Conservation (phyloP, 805 yeast species). For the Candida ovalis region DNA sequence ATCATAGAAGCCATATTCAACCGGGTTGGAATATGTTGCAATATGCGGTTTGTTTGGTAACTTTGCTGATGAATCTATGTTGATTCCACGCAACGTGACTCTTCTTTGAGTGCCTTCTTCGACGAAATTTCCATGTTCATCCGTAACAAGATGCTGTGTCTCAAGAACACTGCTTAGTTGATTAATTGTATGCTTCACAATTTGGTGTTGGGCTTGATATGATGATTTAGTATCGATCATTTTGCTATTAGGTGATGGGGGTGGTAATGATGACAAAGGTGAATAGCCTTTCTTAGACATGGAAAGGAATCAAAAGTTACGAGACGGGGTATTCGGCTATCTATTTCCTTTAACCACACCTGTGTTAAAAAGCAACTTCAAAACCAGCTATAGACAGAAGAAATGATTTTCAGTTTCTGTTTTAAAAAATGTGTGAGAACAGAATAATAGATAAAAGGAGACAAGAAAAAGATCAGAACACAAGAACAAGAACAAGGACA, state of each 20-base stretch:
- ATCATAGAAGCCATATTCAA: constrained; percentile 50
- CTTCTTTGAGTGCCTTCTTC: constrained; percentile 49
- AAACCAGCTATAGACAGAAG: background rate
- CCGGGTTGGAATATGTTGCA: constrained; percentile 36
- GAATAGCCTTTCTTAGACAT: constrained; percentile 1
- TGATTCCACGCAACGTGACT: constrained; percentile 73
- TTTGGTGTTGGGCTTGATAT: background rate
- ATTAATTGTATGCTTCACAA: constrained; percentile 1
- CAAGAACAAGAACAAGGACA: too few relatives aligned
- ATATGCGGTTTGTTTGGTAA: constrained; percentile 57
- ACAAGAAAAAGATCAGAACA: too few relatives aligned
- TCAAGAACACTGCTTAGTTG: constrained; percentile 16
- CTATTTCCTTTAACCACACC: background rate
- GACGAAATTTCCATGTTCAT: constrained; percentile 53
- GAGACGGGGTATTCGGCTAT: background rate
- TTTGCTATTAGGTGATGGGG: background rate
- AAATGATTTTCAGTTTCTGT: too few relatives aligned
- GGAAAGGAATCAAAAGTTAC: background rate
- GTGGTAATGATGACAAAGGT: constrained; percentile 11
- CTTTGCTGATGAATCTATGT: constrained; percentile 72
- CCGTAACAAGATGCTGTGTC: constrained; percentile 29
- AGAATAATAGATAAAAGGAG: too few relatives aligned
- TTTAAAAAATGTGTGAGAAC: too few relatives aligned
- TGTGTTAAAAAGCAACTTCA: background rate
- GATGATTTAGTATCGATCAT: background rate